Evolutionary conservation across 805 yeast species (phyloP).

Genomic region (Ogataea zsoltii): DNA sequence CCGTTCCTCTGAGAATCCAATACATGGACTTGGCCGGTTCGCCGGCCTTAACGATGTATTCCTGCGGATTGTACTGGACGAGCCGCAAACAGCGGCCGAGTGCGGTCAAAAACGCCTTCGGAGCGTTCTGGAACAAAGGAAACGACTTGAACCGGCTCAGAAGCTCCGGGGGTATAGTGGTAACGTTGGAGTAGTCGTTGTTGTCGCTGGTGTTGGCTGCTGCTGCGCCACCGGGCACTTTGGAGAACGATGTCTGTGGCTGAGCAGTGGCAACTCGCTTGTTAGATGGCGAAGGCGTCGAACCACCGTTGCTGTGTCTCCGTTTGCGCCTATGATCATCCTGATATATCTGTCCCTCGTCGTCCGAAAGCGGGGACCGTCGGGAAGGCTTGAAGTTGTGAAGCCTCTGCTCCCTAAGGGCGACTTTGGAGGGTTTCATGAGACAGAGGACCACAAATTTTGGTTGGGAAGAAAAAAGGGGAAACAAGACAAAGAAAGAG

Average conservation of each 20-base stretch:
- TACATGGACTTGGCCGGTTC: conserved; percentile 77
- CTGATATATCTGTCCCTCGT: conserved; percentile 19
- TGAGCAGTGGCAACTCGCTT: too few relatives aligned
- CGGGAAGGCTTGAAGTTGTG: conserved; percentile 27
- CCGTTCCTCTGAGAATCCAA: conserved; percentile 76
- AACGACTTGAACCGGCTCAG: conserved; percentile 55
- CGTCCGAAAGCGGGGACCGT: conserved; percentile 32
- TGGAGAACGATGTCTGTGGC: not conserved
- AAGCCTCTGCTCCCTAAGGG: conserved; percentile 8
- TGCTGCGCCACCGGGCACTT: conserved; percentile 13
- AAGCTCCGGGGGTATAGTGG: conserved; percentile 52
- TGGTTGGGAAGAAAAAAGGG: too few relatives aligned
- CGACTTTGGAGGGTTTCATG: conserved; percentile 5
- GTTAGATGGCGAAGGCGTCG: not conserved
- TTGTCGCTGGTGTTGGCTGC: conserved; percentile 23
- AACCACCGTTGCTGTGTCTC: not conserved
- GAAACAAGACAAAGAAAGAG: too few relatives aligned
- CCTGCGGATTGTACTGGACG: conserved; percentile 66
- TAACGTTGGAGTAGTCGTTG: conserved; percentile 24
- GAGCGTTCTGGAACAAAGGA: conserved; percentile 67
- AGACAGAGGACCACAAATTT: too few relatives aligned
- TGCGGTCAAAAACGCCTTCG: conserved; percentile 59
- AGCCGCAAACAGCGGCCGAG: conserved; percentile 58
- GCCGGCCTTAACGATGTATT: conserved; percentile 67
- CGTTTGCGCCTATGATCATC: not conserved